Percentiles rank a stretch among this genome's conserved stretches.
phyloP scores from a whole-genome alignment of 2,329 filamentous ascomycete genomes.

The Salinomyces thailandicus region DNA sequence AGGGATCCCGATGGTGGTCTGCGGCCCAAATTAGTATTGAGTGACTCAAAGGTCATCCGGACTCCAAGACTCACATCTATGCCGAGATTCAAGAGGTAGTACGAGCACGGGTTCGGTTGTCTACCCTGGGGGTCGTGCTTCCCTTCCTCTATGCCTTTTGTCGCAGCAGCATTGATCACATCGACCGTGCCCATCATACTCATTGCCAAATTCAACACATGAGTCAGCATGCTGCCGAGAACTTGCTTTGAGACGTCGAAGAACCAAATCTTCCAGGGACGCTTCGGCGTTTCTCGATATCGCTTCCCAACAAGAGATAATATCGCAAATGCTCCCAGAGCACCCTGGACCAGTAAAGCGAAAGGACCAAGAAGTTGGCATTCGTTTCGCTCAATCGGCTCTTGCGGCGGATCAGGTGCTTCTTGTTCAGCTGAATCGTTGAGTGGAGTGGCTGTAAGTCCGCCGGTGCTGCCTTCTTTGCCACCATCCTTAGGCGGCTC shows the following conservation, averaged over 20 bases:
- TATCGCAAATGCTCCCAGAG: constrained; percentile 72
- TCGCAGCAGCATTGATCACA: constrained; percentile 36
- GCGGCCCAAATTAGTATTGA: constrained; percentile 1
- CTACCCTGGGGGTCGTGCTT: constrained; percentile 32
- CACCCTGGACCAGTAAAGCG: constrained; percentile 78
- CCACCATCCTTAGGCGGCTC: constrained; percentile 6
- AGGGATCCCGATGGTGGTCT: constrained; percentile 94
- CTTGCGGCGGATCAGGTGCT: background rate
- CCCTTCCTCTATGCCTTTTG: constrained; percentile 19
- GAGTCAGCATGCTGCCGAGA: constrained; percentile 81
- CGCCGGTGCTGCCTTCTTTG: constrained; percentile 8
- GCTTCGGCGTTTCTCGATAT: constrained; percentile 81
- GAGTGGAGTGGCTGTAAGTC: constrained; percentile 1
- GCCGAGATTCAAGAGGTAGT: constrained; percentile 84
- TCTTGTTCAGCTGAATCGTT: background rate
- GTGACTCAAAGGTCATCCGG: background rate
- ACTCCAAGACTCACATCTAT: constrained; percentile 92
- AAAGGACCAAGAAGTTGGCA: constrained; percentile 85
- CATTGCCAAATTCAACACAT: constrained; percentile 90
- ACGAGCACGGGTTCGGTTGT: constrained; percentile 86
- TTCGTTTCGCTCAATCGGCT: constrained; percentile 46
- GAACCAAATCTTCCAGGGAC: constrained; percentile 92
- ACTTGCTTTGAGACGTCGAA: constrained; percentile 98
- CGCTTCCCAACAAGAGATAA: constrained; percentile 86
- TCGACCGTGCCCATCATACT: constrained; percentile 87